A percentile compares a stretch with the other conserved stretches of the same genome.
Evolutionary conservation across 805 yeast species (phyloP).

Genomic region (Ogataea paradorogensis): DNA sequence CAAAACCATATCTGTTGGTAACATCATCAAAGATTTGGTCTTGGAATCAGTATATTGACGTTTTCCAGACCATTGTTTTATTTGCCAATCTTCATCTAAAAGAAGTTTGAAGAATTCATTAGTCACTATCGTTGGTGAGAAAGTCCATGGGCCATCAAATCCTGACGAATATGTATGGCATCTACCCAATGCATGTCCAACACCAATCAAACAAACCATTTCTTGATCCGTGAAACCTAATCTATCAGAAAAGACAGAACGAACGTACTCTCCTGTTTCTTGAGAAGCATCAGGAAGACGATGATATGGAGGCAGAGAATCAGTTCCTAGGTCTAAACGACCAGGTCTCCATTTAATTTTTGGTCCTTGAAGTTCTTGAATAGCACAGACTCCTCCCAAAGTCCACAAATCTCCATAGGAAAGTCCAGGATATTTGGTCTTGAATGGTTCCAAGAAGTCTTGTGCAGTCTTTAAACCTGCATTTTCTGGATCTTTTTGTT

Average conservation of each 20-base stretch:
- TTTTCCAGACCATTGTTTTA: conserved; percentile 58
- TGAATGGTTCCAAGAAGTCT: conserved; percentile 52
- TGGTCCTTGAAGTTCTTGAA: conserved; percentile 67
- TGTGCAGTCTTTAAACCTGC: conserved; percentile 54
- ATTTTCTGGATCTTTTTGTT: conserved; percentile 48
- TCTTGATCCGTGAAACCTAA: conserved; percentile 49
- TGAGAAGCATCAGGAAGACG: conserved; percentile 49
- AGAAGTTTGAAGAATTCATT: conserved; percentile 68
- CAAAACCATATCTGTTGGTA: conserved; percentile 56
- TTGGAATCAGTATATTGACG: conserved; percentile 61
- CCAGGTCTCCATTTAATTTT: conserved; percentile 56
- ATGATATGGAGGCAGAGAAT: conserved; percentile 44
- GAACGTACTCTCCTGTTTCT: conserved; percentile 42
- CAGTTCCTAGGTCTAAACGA: conserved; percentile 36
- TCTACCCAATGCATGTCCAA: conserved; percentile 47
- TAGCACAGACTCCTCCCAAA: conserved; percentile 61
- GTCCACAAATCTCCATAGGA: conserved; percentile 72
- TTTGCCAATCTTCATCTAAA: conserved; percentile 55
- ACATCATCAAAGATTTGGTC: conserved; percentile 54
- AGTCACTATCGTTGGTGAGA: conserved; percentile 67
- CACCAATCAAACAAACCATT: conserved; percentile 45
- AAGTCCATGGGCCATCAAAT: conserved; percentile 90
- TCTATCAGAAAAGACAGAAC: conserved; percentile 40
- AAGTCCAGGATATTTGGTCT: conserved; percentile 55
- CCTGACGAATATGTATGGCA: conserved; percentile 60